A percentile compares a stretch with the other conserved stretches of the same genome.
Evolutionary conservation across 2,329 filamentous ascomycete species (phyloP).

Genomic region (Ophioceras dolichostomum): DNA sequence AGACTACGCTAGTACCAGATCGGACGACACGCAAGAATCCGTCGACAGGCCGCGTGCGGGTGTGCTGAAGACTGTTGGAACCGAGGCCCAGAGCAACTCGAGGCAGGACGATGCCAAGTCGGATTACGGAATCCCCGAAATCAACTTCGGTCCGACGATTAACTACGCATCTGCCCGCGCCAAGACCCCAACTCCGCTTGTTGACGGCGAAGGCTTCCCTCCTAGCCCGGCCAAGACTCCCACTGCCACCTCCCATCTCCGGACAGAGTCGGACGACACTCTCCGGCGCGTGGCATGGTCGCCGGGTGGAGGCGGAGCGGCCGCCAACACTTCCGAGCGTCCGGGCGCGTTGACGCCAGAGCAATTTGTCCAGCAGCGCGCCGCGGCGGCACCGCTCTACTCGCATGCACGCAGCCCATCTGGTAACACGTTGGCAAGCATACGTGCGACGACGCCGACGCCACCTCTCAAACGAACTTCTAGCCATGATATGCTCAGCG

Average conservation of each 20-base stretch:
- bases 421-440: constrained; percentile 28
- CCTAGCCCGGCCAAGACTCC: constrained; percentile 18
- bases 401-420: constrained; percentile 49
- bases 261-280: constrained; percentile 38
- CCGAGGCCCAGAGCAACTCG: constrained; percentile 18
- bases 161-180: constrained; percentile 38
- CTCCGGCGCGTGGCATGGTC: constrained; percentile 64
- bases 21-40: constrained; percentile 35
- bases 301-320: constrained; percentile 46
- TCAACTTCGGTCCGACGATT: constrained; percentile 80
- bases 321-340: constrained; percentile 33
- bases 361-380: constrained; percentile 73
- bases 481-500: constrained; percentile 25
- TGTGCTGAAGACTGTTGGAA: constrained; percentile 66
- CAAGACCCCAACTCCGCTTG: constrained; percentile 15
- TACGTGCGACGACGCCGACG: constrained; percentile 27
- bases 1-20: constrained; percentile 65
- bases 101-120: constrained; percentile 8
- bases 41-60: constrained; percentile 63
- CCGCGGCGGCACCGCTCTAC: constrained; percentile 40
- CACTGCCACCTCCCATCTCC: constrained; percentile 20
- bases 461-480: constrained; percentile 27
- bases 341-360: constrained; percentile 51
- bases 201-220: constrained; percentile 11
- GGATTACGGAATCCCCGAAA: constrained; percentile 50